Conservation (phyloP, 768 basidiomycete genomes). For the Podaxis sp. region DNA sequence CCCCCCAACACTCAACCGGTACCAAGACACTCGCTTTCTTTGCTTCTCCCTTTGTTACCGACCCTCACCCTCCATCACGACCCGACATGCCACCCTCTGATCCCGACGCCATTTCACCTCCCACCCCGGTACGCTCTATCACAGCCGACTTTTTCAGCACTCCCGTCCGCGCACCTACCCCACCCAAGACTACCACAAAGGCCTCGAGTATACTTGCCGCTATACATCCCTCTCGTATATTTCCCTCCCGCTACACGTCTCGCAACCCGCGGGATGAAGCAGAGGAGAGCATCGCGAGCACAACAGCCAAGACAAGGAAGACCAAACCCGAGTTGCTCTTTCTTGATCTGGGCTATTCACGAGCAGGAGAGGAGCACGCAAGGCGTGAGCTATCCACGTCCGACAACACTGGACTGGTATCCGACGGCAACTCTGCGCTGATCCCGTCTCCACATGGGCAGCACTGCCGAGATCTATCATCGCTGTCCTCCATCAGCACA, state of each 20-base stretch:
- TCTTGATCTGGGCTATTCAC: constrained; percentile 12
- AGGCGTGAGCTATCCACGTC: no score
- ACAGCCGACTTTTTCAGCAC: constrained; percentile 28
- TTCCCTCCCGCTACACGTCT: constrained; percentile 36
- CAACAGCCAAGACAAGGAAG: neutral
- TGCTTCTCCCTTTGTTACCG: constrained; percentile 34
- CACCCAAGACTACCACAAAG: constrained; percentile 14
- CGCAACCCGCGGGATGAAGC: constrained; percentile 4
- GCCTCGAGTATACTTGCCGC: constrained; percentile 10
- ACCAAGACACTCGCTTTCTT: constrained; percentile 46
- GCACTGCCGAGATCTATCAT: constrained; percentile 10
- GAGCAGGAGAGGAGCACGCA: neutral
- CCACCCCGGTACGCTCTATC: constrained; percentile 18
- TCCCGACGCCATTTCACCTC: constrained; percentile 11
- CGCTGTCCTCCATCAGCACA: constrained; percentile 14
- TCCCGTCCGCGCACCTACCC: constrained; percentile 19
- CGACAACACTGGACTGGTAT: neutral
- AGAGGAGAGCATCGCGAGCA: neutral
- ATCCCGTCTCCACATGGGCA: neutral
- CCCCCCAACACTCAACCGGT: constrained; percentile 11
- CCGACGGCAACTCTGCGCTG: neutral
- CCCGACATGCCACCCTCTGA: constrained; percentile 30
- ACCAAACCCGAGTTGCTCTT: constrained; percentile 19
- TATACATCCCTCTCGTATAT: constrained; percentile 28
- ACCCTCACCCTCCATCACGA: constrained; percentile 12